Conservation (phyloP, 805 yeast genomes). For the Candida pseudoglaebosa region DNA sequence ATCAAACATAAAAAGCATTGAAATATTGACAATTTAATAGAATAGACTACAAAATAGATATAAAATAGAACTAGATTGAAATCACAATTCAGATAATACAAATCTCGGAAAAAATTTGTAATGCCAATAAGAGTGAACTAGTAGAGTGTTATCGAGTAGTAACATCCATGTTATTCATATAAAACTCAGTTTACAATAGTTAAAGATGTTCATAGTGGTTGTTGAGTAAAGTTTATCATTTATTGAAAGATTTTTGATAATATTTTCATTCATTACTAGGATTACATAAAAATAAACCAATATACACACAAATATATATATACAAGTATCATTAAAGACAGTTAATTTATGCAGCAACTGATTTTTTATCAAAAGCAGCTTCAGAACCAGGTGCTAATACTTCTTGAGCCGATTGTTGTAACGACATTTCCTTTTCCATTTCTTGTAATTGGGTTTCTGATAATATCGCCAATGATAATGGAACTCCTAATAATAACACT, state of each 20-base stretch:
- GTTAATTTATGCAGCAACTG: slow-evolving; percentile 11
- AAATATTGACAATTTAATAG: too few relatives aligned
- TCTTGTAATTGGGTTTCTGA: slow-evolving; percentile 92
- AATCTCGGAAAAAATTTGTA: too few relatives aligned
- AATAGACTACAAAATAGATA: neutral
- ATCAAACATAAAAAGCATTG: slow-evolving; percentile 71
- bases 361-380: slow-evolving; percentile 36
- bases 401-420: slow-evolving; percentile 75
- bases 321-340: slow-evolving; percentile 3
- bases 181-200: too few relatives aligned
- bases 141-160: too few relatives aligned
- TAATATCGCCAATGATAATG: slow-evolving; percentile 82
- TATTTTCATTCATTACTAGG: neutral
- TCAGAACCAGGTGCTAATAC: slow-evolving; percentile 67
- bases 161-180: too few relatives aligned
- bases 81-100: too few relatives aligned
- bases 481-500: slow-evolving; percentile 84
- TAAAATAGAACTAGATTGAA: neutral
- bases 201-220: too few relatives aligned
- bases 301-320: slow-evolving; percentile 1
- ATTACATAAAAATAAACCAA: neutral
- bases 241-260: too few relatives aligned
- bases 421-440: slow-evolving; percentile 85
- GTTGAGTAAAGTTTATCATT: neutral
- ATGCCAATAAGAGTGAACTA: too few relatives aligned